Conservation (phyloP, 495 filamentous ascomycete species). For the Acidomyces sp. region DNA sequence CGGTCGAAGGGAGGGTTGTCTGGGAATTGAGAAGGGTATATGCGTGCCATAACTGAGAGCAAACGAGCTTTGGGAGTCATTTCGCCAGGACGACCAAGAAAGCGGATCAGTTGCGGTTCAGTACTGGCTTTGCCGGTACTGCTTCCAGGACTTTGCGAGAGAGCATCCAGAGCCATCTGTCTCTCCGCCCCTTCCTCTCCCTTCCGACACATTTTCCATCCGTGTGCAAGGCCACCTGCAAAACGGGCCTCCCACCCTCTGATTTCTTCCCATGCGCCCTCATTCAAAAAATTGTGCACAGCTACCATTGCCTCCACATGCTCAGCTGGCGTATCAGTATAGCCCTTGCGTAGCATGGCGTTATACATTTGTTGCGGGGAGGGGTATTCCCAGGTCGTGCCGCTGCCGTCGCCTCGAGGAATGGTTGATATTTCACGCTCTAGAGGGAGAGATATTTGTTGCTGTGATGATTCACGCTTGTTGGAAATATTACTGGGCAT, state of each 20-base stretch:
- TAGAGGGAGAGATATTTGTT: slow-evolving; percentile 59
- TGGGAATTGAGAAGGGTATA: slow-evolving; percentile 69
- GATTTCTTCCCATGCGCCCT: slow-evolving; percentile 92
- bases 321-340: slow-evolving; percentile 82
- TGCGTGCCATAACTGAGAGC: slow-evolving; percentile 58
- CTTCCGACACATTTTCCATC: slow-evolving; percentile 60
- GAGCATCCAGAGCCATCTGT: slow-evolving; percentile 31
- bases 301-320: slow-evolving; percentile 96
- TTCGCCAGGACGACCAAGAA: slow-evolving; percentile 78
- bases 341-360: slow-evolving; percentile 86
- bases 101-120: slow-evolving; percentile 62
- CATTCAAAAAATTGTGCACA: slow-evolving; percentile 95
- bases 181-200: slow-evolving; percentile 52
- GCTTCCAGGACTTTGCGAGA: slow-evolving; percentile 29
- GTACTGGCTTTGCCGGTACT: slow-evolving; percentile 32
- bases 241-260: slow-evolving; percentile 84
- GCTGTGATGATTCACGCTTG: slow-evolving; percentile 48
- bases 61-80: slow-evolving; percentile 81
- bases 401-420: slow-evolving; percentile 56
- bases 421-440: slow-evolving; percentile 75
- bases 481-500: slow-evolving; percentile 85
- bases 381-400: slow-evolving; percentile 95
- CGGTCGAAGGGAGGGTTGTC: slow-evolving; percentile 87
- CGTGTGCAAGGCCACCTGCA: slow-evolving; percentile 49
- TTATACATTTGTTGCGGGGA: slow-evolving; percentile 99